Evolutionary conservation across 805 yeast genomes (phyloP).

Genomic region (Huiozyma sinensis): DNA sequence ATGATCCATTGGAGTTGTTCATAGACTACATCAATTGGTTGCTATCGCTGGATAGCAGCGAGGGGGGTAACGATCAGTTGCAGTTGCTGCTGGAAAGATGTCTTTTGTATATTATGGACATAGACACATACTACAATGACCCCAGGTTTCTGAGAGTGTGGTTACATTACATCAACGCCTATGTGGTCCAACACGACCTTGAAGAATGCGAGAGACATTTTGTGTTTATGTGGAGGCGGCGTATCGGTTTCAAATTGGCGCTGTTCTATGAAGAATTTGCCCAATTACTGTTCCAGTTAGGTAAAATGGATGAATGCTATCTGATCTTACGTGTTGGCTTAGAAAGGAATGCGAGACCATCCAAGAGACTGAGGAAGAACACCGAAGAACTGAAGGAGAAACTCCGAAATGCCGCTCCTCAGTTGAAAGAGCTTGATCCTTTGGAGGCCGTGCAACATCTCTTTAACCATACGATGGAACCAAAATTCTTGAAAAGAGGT

Average conservation of each 20-base stretch:
- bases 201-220: constrained; percentile 65
- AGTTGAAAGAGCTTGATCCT: background rate
- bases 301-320: constrained; percentile 9
- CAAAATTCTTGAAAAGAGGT: background rate
- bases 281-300: constrained; percentile 18
- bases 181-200: constrained; percentile 29
- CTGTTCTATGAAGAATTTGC: constrained; percentile 75
- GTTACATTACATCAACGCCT: constrained; percentile 59
- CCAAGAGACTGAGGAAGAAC: constrained; percentile 29
- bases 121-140: constrained; percentile 64
- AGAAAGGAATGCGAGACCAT: constrained; percentile 54
- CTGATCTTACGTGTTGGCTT: constrained; percentile 27
- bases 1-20: constrained; percentile 75
- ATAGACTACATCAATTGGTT: constrained; percentile 72
- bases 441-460: background rate
- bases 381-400: constrained; percentile 8
- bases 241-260: constrained; percentile 59
- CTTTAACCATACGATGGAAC: background rate
- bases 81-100: constrained; percentile 58
- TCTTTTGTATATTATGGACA: constrained; percentile 43
- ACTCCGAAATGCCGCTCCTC: constrained; percentile 7
- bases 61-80: constrained; percentile 39
- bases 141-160: constrained; percentile 71
- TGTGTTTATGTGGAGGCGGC: constrained; percentile 56
- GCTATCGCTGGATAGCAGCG: constrained; percentile 29